Evolutionary conservation across 2,329 filamentous ascomycete genomes (phyloP), one percentile per base, ranked within the genome.

Genomic region (Aureobasidium sp.): DNA sequence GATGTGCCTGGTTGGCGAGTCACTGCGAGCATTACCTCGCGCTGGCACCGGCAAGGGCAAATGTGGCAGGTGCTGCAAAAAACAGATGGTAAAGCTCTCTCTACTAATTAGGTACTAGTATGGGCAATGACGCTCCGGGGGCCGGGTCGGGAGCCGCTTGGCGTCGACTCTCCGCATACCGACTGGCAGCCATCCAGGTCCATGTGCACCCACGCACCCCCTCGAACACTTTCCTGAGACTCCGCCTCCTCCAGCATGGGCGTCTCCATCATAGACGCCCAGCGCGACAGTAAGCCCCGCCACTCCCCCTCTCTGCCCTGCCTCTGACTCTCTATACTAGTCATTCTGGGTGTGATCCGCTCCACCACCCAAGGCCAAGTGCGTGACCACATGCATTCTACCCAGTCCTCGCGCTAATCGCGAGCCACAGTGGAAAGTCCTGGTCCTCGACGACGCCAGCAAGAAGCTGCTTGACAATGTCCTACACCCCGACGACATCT

Each of bases 401-500:
- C 25, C 15, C 22, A 12, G 7, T 15, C 44, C 20, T 48, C 25
- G 5, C 9, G 3, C 37, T 44, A 9, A 55, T 12, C 41, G 1
- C 52, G 61, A 67, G 64, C 20, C 22, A 22, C 68, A 97, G 91
- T 99, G 94, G 94, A 99, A 97, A 84, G 90, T 97, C 68, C 80
- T 99, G 68, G 87, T 99, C 59, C 81, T 97, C 70, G 94, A 99
- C 77, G 87, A 90, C 68, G 82, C 80, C 62, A 92, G 90, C 73
- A 87, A 87, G 74, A 92, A 88, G 75, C 84, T 99, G 69, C 83
- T 99, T 69, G 88, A 96, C 77, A 96, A 93, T 80, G 89, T 90
- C 51, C 85, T 93, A 73, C 93, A 91, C 71, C 89, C 97, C 79
- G 93, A 99, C 84, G 91, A 97, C 71, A 95, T 99, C 68, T 87